phyloP scores from a whole-genome alignment of 2,329 filamentous ascomycete species.

The Plectosphaerella sp. region DNA sequence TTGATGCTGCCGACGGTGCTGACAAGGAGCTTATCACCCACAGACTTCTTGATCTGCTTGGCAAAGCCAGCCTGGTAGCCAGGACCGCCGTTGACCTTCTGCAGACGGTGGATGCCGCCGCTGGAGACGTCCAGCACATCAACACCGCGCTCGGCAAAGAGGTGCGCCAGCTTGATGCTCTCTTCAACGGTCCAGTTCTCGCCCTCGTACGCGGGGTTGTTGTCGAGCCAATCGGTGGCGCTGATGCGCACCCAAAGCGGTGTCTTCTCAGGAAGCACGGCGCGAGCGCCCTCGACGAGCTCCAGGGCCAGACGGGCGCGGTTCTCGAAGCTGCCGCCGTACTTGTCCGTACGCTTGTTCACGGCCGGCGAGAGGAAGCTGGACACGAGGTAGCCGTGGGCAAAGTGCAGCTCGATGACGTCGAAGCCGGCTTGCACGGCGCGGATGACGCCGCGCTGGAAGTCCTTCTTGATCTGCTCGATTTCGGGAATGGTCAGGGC shows the following conservation, averaged over 20 bases:
- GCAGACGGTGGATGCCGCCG: conserved; percentile 53
- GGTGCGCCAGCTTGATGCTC: conserved; percentile 55
- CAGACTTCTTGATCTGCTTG: conserved; percentile 59
- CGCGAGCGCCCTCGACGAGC: conserved; percentile 57
- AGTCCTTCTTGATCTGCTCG: conserved; percentile 55
- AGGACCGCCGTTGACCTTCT: conserved; percentile 49
- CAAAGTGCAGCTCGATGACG: conserved; percentile 46
- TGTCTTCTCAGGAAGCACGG: conserved; percentile 60
- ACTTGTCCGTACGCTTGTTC: conserved; percentile 47
- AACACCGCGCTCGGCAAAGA: conserved; percentile 59
- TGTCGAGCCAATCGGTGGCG: conserved; percentile 70
- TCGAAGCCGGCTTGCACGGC: conserved; percentile 59
- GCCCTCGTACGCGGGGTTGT: conserved; percentile 43
- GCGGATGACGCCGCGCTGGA: conserved; percentile 45
- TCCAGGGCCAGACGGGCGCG: conserved; percentile 53
- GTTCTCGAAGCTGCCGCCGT: conserved; percentile 37
- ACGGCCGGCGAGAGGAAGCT: conserved; percentile 46
- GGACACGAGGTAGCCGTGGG: conserved; percentile 49
- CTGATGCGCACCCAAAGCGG: conserved; percentile 70
- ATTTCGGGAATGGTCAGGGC: conserved; percentile 66
- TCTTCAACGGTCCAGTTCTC: conserved; percentile 66
- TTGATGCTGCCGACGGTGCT: conserved; percentile 36
- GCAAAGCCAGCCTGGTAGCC: conserved; percentile 66
- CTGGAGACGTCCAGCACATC: conserved; percentile 67
- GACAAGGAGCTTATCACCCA: conserved; percentile 59